These are phyloP conservation scores for Gryganskiella cystojenkinii DNA, from an alignment of 192 early-diverging fungal genomes.

Conservation along the genomic window DNA sequence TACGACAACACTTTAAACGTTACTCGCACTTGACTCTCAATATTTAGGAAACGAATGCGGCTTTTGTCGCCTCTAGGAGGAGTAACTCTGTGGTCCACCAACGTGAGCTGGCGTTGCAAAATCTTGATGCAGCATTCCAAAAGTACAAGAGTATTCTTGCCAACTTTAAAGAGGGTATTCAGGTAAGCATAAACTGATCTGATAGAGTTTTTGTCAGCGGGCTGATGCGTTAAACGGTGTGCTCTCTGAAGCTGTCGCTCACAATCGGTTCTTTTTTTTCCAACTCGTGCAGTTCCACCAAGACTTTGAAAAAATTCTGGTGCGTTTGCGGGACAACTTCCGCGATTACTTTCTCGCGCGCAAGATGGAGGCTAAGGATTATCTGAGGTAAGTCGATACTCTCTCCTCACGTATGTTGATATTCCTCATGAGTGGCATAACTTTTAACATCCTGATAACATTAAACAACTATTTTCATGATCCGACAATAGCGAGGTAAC, in stretches of 20 bases:
- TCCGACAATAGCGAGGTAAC: conserved; percentile 29
- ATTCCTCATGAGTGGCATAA: too few relatives aligned
- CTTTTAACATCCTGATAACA: not conserved
- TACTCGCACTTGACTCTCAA: not conserved
- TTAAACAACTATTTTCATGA: not conserved
- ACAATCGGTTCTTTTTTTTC: not conserved
- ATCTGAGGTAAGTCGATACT: conserved; percentile 46
- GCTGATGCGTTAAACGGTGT: not conserved
- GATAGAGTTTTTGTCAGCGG: not conserved
- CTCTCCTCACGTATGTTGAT: too few relatives aligned
- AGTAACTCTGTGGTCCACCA: conserved; percentile 68
- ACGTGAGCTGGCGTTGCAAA: conserved; percentile 81
- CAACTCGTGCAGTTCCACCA: conserved; percentile 24
- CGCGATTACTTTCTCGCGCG: conserved; percentile 78
- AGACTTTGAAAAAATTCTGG: conserved; percentile 72
- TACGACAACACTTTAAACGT: not conserved
- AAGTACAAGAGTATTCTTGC: conserved; percentile 76
- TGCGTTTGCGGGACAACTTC: conserved; percentile 69
- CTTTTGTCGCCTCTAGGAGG: conserved; percentile 72
- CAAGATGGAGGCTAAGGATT: conserved; percentile 71
- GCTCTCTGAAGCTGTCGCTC: not conserved
- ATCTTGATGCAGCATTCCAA: conserved; percentile 80
- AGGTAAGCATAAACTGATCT: conserved; percentile 56
- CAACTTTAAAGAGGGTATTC: conserved; percentile 82
- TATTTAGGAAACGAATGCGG: conserved; percentile 67